Percentiles rank a stretch among this genome's conserved stretches.
These are phyloP conservation scores for Ottelia alismoides DNA, from an alignment of 106 monocot genomes.

Conservation along the genomic window DNA sequence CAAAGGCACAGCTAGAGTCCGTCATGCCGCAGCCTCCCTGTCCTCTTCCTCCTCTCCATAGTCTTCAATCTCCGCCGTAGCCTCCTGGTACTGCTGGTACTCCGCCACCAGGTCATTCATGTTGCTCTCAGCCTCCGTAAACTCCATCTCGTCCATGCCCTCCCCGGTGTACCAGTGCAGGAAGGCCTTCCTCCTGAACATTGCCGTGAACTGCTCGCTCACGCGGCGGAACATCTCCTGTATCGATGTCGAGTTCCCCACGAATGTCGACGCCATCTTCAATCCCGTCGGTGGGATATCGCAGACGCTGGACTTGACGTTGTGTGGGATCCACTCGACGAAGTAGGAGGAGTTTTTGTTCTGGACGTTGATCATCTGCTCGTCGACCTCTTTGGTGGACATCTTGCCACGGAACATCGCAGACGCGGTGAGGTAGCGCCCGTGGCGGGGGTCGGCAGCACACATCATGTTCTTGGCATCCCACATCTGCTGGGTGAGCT, in stretches of 20 bases:
- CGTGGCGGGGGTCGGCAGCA: conserved; percentile 54
- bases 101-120: conserved; percentile 32
- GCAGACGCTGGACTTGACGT: conserved; percentile 25
- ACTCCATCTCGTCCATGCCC: conserved; percentile 44
- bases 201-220: conserved; percentile 33
- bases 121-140: conserved; percentile 38
- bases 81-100: conserved; percentile 40
- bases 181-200: conserved; percentile 35
- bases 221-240: conserved; percentile 40
- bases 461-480: conserved; percentile 79
- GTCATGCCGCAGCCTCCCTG: no score
- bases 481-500: conserved; percentile 66
- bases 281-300: conserved; percentile 5
- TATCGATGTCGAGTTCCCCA: conserved; percentile 13
- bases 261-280: conserved; percentile 12
- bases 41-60: no score
- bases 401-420: conserved; percentile 56
- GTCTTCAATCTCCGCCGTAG: no score
- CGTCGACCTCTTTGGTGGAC: conserved; percentile 30
- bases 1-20: no score
- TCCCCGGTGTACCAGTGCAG: conserved; percentile 35
- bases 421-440: conserved; percentile 51
- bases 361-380: conserved; percentile 36
- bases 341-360: conserved; percentile 67
- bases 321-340: conserved; percentile 66